Evolutionary conservation across 345 rosid genomes (phyloP), one percentile per base, ranked within the genome.

Genomic region (Eutrema yunnanense): DNA sequence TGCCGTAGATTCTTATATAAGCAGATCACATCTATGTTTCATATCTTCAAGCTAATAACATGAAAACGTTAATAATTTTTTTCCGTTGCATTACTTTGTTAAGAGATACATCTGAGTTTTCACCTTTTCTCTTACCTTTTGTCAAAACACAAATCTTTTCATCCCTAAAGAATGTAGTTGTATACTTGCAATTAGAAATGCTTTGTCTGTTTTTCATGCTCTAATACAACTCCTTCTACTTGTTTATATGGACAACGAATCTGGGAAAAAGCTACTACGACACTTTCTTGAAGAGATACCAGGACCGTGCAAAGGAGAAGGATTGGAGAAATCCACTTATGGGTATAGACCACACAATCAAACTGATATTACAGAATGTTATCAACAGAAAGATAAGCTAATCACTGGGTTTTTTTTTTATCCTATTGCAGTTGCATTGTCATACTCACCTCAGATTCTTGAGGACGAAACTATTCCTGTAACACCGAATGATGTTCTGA

Each of bases 381-480:
- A 19, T 55, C 58, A 47, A 22, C 33, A 19, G 46, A 54, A 51
- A 62, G 38, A 46, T 62, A 16, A 69, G 46, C 59, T 19, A 32
- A 46, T 47, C 52, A 55, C 2, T 52, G n/a, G 27, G 46, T 27
- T 26, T 13, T 58, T n/a, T 13, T 58, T n/a, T 38, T 63, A 4
- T 62, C 16, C 11, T 62, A 62, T 67, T 81, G 86, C 87, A 91
- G 98, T 88, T 81, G 96, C 94, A 40, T 86, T 95, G 65, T 89
- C 99, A 63, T 95, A 92, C 73, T 92, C 96, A 12, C 48, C 78
- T 62, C 99, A 95, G 82, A 87, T 92, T 69, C 57, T 90, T 75
- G 93, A 95, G 69, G 89, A 87, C 13, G 92, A 79, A 77, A 65
- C 72, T 62, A 79, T 95, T 74, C 85, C 97, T 19, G 54, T 86